Evolutionary conservation across 345 rosid genomes (phyloP).

Genomic region (Excoecaria agallocha): DNA sequence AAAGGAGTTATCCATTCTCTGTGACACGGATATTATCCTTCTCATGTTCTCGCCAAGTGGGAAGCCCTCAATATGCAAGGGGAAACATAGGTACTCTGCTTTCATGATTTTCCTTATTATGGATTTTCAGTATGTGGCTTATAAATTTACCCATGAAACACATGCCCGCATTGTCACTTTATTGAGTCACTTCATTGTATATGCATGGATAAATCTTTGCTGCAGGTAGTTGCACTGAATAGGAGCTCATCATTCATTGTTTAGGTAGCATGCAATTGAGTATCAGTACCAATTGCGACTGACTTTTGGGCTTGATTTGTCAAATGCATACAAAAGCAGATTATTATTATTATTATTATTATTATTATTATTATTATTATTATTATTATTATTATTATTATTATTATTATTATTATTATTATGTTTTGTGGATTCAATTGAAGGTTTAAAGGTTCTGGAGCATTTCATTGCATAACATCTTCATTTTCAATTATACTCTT

Average conservation of each 20-base stretch:
- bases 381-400: no score
- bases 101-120: not conserved
- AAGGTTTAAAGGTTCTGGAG: not conserved
- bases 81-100: constrained; percentile 48
- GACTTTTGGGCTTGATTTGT: not conserved
- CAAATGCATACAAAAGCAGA: not conserved
- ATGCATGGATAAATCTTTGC: no score
- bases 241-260: not conserved
- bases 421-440: no score
- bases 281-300: no score
- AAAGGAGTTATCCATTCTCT: constrained; percentile 62
- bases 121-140: not conserved
- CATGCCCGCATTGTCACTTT: no score
- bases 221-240: no score
- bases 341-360: no score
- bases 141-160: not conserved
- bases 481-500: not conserved
- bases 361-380: no score
- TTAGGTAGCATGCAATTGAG: not conserved
- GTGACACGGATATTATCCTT: constrained; percentile 65
- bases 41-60: constrained; percentile 80
- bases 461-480: not conserved
- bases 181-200: no score
- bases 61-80: constrained; percentile 57
- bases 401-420: no score